Base-by-base conservation (phyloP, 2,329 filamentous ascomycete genomes). In the Sphaerulina populicola region DNA sequence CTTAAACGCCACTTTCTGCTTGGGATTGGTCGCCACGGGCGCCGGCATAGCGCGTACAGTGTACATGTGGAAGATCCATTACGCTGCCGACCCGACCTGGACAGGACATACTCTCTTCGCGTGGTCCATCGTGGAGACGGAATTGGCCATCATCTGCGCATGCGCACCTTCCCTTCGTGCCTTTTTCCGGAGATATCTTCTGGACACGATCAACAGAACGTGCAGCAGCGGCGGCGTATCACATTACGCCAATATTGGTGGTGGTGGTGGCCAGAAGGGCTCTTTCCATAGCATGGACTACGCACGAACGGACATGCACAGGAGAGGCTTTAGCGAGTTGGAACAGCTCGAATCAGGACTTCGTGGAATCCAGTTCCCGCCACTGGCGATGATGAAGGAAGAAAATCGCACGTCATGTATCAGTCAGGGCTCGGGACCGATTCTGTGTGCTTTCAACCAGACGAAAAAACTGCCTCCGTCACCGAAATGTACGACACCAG, bases 91-190 rank as follows among this genome's bases (percentile, higher is more conserved):
- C 43, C 56, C 54, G 3, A 56, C 48, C 12, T 64, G 62, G 62
- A 50, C 45, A 0, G 61, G 61, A 27, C 64, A 62, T 46, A 44
- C 58, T 29, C 55, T 63, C 39, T 62, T 61, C 55, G 54, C 58
- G 37, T 65, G 61, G 61, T 58, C 57, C 4, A 33, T 61, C 10
- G 49, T 64, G 29, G 63, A 66, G 49, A 56, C 55, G 14, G 62
- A 65, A 18, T 54, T 65, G 1, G 63, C 58, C 23, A 61, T 66
- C 35, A 64, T 66, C 48, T 65, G 62, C 46, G 61, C 64, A 2
- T 64, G 62, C 43, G 58, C 62, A 7, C 64, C 64, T 1, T 58
- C 57, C 1, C 45, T 64, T 4, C 60, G 64, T 9, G 62, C 58
- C 4, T 60, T 66, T 52, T 60, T 65, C 50, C 55, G 62, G 12